Evolutionary conservation across 2,329 filamentous ascomycete species (phyloP).

Genomic region (Pseudogymnoascus sp.): DNA sequence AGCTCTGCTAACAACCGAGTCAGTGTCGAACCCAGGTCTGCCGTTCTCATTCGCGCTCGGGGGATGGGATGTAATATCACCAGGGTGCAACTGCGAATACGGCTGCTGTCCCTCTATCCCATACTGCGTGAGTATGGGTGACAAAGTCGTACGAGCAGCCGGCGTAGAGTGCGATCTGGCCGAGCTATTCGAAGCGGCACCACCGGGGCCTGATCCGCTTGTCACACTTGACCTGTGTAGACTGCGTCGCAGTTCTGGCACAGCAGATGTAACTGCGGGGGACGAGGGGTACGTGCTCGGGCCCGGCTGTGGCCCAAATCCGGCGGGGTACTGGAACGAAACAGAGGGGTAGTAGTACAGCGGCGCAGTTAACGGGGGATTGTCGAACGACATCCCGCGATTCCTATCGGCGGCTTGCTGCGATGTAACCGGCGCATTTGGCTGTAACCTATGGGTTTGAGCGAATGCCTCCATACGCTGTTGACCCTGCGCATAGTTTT

Average conservation of each 20-base stretch:
- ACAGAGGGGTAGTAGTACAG: constrained; percentile 41
- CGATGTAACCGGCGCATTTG: constrained; percentile 27
- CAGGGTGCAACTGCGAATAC: constrained; percentile 14
- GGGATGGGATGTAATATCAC: constrained; percentile 18
- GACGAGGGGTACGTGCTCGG: constrained; percentile 50
- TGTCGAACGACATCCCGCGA: constrained; percentile 56
- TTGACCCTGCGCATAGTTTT: constrained; percentile 37
- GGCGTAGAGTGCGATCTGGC: constrained; percentile 60
- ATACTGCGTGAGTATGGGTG: background rate
- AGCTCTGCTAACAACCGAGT: background rate
- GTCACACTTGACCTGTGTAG: constrained; percentile 46
- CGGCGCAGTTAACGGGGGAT: constrained; percentile 50
- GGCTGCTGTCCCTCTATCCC: background rate
- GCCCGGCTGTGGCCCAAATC: constrained; percentile 41
- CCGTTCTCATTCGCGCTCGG: background rate
- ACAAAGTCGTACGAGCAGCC: constrained; percentile 34
- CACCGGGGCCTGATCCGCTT: constrained; percentile 37
- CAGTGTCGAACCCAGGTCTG: background rate
- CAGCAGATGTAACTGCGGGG: constrained; percentile 38
- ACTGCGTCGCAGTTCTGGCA: constrained; percentile 48
- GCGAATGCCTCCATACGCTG: constrained; percentile 34
- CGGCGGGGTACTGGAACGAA: constrained; percentile 32
- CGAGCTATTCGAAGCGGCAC: constrained; percentile 42
- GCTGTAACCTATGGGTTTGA: constrained; percentile 31
- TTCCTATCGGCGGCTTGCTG: constrained; percentile 41